Percentiles rank a stretch among this genome's conserved stretches.
phyloP scores from a whole-genome alignment of 73 alveolate genomes.

The Effrenium voratum region DNA sequence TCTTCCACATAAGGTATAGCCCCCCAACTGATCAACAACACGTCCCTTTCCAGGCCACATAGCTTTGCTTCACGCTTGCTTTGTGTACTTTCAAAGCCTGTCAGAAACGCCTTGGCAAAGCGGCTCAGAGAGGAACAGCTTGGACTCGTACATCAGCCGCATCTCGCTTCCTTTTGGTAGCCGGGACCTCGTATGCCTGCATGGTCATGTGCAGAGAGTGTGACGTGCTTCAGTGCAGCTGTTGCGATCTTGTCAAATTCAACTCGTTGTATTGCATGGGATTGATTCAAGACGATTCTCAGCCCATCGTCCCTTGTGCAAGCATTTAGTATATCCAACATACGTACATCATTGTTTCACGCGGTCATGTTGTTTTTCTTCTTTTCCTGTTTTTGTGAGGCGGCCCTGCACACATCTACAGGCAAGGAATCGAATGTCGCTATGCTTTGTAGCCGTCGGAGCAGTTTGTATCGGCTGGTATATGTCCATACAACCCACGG shows the following conservation, averaged over 20 bases:
- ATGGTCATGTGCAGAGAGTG: not conserved
- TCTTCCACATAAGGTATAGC: too few species aligned
- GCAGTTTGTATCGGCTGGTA: not conserved
- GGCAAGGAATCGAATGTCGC: not conserved
- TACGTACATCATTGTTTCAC: too few species aligned
- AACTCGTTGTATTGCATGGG: not conserved
- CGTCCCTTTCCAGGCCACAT: too few species aligned
- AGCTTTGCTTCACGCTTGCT: too few species aligned
- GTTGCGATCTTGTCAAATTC: not conserved
- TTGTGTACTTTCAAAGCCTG: too few species aligned
- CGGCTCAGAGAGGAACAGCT: not conserved
- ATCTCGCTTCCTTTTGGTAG: slow-evolving; percentile 73
- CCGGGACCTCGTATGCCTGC: too few species aligned
- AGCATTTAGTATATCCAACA: not conserved
- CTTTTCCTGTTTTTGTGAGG: too few species aligned
- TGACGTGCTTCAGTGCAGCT: not conserved
- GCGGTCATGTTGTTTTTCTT: too few species aligned
- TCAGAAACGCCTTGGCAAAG: too few species aligned
- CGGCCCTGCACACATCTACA: slow-evolving; percentile 65
- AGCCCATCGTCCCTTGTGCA: not conserved
- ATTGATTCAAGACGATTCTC: not conserved
- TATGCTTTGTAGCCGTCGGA: not conserved
- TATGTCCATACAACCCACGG: not conserved
- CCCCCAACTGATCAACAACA: too few species aligned
- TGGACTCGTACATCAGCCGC: slow-evolving; percentile 66